A percentile compares a stretch with the other conserved stretches of the same genome.
Conservation (phyloP, 148 eudicot species). For the Dianthus caryophyllus region DNA sequence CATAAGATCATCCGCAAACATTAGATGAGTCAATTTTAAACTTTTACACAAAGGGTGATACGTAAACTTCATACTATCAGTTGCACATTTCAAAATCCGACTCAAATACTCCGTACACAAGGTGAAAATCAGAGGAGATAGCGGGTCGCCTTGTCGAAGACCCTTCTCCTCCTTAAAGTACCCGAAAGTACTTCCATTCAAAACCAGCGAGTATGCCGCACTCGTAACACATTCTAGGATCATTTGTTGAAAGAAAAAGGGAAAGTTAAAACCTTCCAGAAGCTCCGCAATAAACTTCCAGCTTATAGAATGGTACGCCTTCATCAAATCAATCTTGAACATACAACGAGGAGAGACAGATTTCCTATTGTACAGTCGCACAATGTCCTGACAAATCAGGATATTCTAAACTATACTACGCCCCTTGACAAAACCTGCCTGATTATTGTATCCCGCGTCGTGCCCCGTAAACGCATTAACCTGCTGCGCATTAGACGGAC, state of each 20-base stretch:
- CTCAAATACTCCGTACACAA: not conserved
- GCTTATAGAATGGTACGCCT: not conserved
- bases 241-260: too few relatives aligned
- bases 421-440: not conserved
- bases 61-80: too few relatives aligned
- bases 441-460: not conserved
- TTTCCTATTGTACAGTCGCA: not conserved
- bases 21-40: too few relatives aligned
- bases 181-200: not conserved
- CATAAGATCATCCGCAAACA: too few relatives aligned
- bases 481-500: too few relatives aligned
- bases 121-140: not conserved
- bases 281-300: not conserved
- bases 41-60: too few relatives aligned
- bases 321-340: not conserved
- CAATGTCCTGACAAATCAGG: not conserved
- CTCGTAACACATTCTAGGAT: too few relatives aligned
- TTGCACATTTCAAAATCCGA: not conserved
- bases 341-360: not conserved
- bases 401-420: not conserved
- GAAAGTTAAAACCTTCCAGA: not conserved
- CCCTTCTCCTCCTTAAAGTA: not conserved
- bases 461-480: not conserved
- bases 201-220: not conserved
- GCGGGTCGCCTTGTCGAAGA: not conserved